A percentile compares a stretch with the other conserved stretches of the same genome.
phyloP scores from a whole-genome alignment of 2,329 filamentous ascomycete genomes.

The Monosporascus ibericus region DNA sequence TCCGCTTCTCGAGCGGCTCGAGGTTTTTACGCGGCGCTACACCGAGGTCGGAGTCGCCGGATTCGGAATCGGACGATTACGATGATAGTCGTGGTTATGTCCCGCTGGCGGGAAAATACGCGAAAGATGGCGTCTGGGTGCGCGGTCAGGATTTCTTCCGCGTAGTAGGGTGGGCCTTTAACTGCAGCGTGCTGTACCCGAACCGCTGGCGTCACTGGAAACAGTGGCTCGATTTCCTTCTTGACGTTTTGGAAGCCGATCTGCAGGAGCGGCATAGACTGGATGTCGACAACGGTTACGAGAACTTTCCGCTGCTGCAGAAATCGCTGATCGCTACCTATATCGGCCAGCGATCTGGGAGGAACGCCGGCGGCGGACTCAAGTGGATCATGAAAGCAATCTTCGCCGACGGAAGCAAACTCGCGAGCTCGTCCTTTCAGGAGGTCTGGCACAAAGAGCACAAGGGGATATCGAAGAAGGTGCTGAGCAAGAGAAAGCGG shows the following conservation, averaged over 20 bases:
- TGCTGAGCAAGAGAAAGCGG: slow-evolving; percentile 44
- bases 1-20: slow-evolving; percentile 50
- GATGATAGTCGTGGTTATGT: slow-evolving; percentile 44
- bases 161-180: slow-evolving; percentile 85
- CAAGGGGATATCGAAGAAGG: slow-evolving; percentile 34
- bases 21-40: slow-evolving; percentile 21
- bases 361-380: slow-evolving; percentile 33
- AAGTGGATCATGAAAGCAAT: slow-evolving; percentile 59
- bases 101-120: slow-evolving; percentile 52
- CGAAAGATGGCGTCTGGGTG: slow-evolving; percentile 63
- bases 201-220: slow-evolving; percentile 78
- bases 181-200: slow-evolving; percentile 70
- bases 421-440: slow-evolving; percentile 48
- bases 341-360: slow-evolving; percentile 39
- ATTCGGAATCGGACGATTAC: slow-evolving; percentile 43
- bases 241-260: slow-evolving; percentile 71
- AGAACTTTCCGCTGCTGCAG: slow-evolving; percentile 31
- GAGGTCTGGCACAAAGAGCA: slow-evolving; percentile 66
- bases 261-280: slow-evolving; percentile 51
- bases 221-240: slow-evolving; percentile 71
- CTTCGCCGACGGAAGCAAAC: slow-evolving; percentile 57
- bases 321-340: slow-evolving; percentile 59
- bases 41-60: slow-evolving; percentile 6
- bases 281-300: slow-evolving; percentile 32
- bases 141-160: slow-evolving; percentile 86